Percentiles rank a stretch among this genome's conserved stretches.
phyloP scores from a whole-genome alignment of 441 rosid genomes.

The Arabidopsis hybrid region DNA sequence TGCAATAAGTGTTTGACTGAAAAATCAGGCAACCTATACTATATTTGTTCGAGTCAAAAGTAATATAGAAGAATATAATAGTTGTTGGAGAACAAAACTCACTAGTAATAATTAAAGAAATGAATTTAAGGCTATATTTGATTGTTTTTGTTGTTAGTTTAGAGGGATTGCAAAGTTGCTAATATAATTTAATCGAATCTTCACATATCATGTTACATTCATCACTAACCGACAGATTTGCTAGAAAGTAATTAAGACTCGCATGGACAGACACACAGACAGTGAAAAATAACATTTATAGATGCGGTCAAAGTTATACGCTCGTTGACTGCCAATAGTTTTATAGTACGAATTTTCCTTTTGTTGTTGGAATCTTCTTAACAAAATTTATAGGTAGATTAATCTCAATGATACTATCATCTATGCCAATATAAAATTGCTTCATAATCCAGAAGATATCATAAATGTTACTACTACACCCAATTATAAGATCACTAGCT shows the following conservation, averaged over 20 bases:
- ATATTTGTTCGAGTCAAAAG: no score
- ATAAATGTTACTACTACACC: neutral
- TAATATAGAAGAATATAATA: no score
- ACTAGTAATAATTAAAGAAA: no score
- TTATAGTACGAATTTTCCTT: neutral
- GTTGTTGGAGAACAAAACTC: no score
- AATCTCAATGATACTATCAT: neutral
- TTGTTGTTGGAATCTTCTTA: neutral
- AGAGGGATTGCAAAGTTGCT: neutral
- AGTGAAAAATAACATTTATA: neutral
- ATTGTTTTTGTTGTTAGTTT: neutral
- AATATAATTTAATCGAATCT: neutral
- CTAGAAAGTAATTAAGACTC: neutral
- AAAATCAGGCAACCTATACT: no score
- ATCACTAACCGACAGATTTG: slow-evolving; percentile 14
- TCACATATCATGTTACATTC: neutral
- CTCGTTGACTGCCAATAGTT: neutral
- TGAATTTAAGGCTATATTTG: no score
- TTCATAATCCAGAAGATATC: neutral
- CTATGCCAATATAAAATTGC: neutral
- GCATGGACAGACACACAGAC: neutral
- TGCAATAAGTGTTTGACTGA: no score
- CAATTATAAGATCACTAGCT: neutral
- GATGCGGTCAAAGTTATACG: slow-evolving; percentile 15
- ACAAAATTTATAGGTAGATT: neutral